Evolutionary conservation across 805 yeast species (phyloP).

Genomic region (Monosporozyma siamensis): DNA sequence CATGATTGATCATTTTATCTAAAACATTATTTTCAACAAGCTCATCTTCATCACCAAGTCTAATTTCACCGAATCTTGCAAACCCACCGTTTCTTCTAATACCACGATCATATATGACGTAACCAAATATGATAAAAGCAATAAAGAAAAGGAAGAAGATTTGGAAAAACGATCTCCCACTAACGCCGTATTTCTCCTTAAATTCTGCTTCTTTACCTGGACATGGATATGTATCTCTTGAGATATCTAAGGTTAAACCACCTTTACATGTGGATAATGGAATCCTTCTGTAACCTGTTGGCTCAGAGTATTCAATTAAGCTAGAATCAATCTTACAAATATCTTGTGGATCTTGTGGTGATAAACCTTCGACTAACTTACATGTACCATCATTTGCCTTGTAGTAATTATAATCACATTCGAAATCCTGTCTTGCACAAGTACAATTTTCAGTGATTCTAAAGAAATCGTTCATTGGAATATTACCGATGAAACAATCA

Average conservation of each 20-base stretch:
- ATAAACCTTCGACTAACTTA: constrained; percentile 63
- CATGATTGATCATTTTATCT: constrained; percentile 48
- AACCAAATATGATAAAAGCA: constrained; percentile 44
- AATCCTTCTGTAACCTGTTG: constrained; percentile 86
- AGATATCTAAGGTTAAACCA: constrained; percentile 60
- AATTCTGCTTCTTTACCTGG: constrained; percentile 78
- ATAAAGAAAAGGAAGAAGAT: constrained; percentile 49
- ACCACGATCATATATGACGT: constrained; percentile 74
- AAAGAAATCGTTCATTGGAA: constrained; percentile 49
- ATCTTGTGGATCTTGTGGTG: constrained; percentile 54
- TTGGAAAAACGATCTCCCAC: constrained; percentile 43
- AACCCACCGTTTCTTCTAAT: constrained; percentile 72
- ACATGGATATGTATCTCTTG: constrained; percentile 57
- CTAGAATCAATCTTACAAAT: constrained; percentile 47
- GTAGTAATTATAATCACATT: constrained; percentile 83
- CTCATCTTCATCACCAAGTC: constrained; percentile 63
- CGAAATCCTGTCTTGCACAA: constrained; percentile 81
- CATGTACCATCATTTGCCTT: constrained; percentile 75
- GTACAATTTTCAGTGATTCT: constrained; percentile 57
- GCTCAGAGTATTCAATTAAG: constrained; percentile 64
- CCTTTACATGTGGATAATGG: constrained; percentile 81
- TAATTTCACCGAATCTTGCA: constrained; percentile 72
- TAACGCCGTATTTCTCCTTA: constrained; percentile 42
- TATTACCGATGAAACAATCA: constrained; percentile 57
- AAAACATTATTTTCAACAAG: constrained; percentile 52